Evolutionary conservation across 2,329 filamentous ascomycete genomes (phyloP), one percentile per base, ranked within the genome.

Genomic region (Colletotrichum sojae): DNA sequence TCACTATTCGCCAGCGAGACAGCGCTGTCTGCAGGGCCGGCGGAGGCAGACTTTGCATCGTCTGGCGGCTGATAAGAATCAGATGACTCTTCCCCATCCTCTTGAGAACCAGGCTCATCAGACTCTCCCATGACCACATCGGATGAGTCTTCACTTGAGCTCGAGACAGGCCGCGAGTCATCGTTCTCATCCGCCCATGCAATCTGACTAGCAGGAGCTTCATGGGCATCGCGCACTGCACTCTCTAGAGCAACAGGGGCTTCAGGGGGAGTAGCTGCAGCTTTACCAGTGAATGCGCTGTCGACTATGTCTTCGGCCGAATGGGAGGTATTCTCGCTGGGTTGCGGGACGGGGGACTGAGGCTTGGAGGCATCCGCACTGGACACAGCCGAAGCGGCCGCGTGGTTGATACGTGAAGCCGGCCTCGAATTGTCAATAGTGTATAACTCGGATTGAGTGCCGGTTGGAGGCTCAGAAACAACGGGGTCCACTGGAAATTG

Each of bases 1-100:
- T 76, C 75, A 69, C 72, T 77, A 31, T 76, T 75, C 55, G 76
- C 73, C 43, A 73, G 61, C 58, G 57, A 70, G 60, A 71, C 67
- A 51, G 67, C 67, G 55, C 67, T 72, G 49, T 74, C 74, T 12
- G 61, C 72, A 43, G 68, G 57, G 20, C 63, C 63, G 5, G 79
- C 80, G 61, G 84, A 84, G 22, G 86, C 85, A 61, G 88, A 87
- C 71, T 90, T 86, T 73, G 89, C 89, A 56, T 80, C 83, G 67
- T 89, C 87, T 18, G 86, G 86, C 55, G 88, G 88, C 71, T 90
- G 87, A 73, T 90, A 89, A 56, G 80, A 83, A 68, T 89, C 88
- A 2, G 86, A 73, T 15, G 40, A 46, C 20, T 63, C 52, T 48
- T 68, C 55, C n/a, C 73, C 74, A 16, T 58, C 63, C 49, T 74